phyloP scores from a whole-genome alignment of 208 protist species.

The Sergeia podlipaevii region DNA sequence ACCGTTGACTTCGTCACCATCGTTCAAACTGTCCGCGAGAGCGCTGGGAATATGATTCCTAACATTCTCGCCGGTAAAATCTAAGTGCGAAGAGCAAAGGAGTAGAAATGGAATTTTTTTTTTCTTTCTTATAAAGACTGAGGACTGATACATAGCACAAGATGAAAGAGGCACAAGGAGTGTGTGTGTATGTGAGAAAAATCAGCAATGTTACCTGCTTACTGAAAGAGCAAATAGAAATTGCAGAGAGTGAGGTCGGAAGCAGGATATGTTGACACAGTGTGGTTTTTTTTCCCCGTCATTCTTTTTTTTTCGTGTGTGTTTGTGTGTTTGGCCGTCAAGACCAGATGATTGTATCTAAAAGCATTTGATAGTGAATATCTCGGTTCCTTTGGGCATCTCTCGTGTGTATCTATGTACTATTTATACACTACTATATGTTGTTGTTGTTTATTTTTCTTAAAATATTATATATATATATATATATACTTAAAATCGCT shows the following conservation, averaged over 20 bases:
- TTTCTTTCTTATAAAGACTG: conserved; percentile 16
- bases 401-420: too few relatives aligned
- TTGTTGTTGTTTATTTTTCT: too few relatives aligned
- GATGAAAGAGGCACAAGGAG: not conserved
- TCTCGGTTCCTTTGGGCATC: too few relatives aligned
- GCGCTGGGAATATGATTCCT: conserved; percentile 57
- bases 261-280: not conserved
- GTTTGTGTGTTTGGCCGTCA: conserved; percentile 4
- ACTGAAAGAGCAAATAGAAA: not conserved
- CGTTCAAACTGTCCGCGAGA: conserved; percentile 61
- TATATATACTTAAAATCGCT: too few relatives aligned
- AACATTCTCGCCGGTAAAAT: conserved; percentile 78
- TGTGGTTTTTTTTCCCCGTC: conserved; percentile 1
- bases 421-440: too few relatives aligned
- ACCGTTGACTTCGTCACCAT: conserved; percentile 79
- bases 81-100: conserved; percentile 27
- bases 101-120: conserved; percentile 9
- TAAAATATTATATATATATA: too few relatives aligned
- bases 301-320: conserved; percentile 3
- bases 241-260: not conserved
- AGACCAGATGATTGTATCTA: not conserved
- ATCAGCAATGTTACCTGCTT: not conserved
- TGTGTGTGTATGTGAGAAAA: not conserved
- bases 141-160: too few relatives aligned
- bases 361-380: too few relatives aligned